Conservation (phyloP, 2,329 filamentous ascomycete genomes). For the Cryphonectria carpinicola region DNA sequence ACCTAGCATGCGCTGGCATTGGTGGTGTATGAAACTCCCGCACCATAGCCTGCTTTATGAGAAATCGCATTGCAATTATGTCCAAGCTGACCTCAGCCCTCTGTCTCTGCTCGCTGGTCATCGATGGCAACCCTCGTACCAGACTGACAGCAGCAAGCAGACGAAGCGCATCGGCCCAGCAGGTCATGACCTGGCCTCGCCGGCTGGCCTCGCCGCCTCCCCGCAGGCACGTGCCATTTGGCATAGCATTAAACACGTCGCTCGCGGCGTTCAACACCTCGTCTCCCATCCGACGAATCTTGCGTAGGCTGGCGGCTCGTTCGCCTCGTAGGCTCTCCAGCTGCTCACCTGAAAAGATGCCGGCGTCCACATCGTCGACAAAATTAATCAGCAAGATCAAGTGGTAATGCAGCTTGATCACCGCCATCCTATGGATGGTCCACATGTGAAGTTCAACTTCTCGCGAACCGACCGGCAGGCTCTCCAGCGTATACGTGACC, state of each 20-base stretch:
- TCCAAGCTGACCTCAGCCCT: neutral
- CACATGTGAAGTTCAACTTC: neutral
- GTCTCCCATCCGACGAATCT: neutral
- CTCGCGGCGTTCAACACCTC: slow-evolving; percentile 5
- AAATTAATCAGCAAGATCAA: slow-evolving; percentile 2
- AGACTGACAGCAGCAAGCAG: neutral
- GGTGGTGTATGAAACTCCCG: neutral
- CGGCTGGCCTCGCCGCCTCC: neutral
- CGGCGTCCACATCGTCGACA: neutral
- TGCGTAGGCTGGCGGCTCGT: slow-evolving; percentile 4
- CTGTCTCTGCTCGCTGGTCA: neutral
- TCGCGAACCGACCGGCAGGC: neutral
- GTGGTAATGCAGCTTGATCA: neutral
- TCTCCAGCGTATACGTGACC: neutral
- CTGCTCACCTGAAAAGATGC: neutral
- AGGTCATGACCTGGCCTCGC: neutral
- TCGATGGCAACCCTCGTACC: neutral
- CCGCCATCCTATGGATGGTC: neutral
- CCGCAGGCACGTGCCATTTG: neutral
- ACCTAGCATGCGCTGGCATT: neutral
- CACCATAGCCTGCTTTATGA: neutral
- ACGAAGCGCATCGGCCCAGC: slow-evolving; percentile 7
- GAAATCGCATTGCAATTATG: neutral
- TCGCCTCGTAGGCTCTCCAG: neutral
- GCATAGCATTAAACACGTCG: neutral